These are phyloP conservation scores for Diutina scorzettiae DNA, from an alignment of 1,139 yeast species.

Conservation along the genomic window DNA sequence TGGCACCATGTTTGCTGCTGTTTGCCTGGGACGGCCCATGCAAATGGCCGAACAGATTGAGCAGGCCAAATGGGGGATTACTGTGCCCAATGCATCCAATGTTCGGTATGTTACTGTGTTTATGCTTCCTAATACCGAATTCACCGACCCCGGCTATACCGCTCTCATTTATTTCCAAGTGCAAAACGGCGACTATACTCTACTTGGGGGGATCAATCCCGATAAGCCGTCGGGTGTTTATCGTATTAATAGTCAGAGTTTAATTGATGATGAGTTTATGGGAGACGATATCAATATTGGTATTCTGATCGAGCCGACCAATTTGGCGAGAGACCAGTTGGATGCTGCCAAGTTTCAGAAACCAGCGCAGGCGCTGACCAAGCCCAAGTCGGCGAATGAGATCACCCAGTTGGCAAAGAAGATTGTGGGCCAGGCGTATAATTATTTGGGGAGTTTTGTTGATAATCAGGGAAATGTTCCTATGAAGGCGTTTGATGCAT, in stretches of 20 bases:
- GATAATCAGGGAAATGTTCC: constrained; percentile 73
- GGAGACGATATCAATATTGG: constrained; percentile 47
- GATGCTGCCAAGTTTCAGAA: constrained; percentile 14
- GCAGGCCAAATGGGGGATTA: constrained; percentile 47
- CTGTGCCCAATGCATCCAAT: constrained; percentile 47
- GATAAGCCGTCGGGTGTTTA: constrained; percentile 87
- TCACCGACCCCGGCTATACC: constrained; percentile 55
- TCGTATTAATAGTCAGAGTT: constrained; percentile 42
- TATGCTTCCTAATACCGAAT: constrained; percentile 53
- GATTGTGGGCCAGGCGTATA: constrained; percentile 85
- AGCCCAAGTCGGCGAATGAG: constrained; percentile 14
- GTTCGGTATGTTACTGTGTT: constrained; percentile 68
- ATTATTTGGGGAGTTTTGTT: constrained; percentile 75
- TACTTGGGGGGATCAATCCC: constrained; percentile 66
- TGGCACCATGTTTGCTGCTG: constrained; percentile 37
- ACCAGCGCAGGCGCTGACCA: constrained; percentile 14
- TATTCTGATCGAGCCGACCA: constrained; percentile 72
- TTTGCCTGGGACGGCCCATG: constrained; percentile 46
- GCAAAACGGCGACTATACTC: constrained; percentile 61
- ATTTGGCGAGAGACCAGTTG: constrained; percentile 43
- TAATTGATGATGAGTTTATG: constrained; percentile 19
- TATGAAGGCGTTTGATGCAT: constrained; percentile 77
- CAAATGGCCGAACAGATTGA: constrained; percentile 53
- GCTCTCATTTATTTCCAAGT: constrained; percentile 86
- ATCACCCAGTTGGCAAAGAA: constrained; percentile 61